These are phyloP conservation scores for Calonectria multiphialidica DNA, from an alignment of 2,329 filamentous ascomycete species.

Conservation along the genomic window DNA sequence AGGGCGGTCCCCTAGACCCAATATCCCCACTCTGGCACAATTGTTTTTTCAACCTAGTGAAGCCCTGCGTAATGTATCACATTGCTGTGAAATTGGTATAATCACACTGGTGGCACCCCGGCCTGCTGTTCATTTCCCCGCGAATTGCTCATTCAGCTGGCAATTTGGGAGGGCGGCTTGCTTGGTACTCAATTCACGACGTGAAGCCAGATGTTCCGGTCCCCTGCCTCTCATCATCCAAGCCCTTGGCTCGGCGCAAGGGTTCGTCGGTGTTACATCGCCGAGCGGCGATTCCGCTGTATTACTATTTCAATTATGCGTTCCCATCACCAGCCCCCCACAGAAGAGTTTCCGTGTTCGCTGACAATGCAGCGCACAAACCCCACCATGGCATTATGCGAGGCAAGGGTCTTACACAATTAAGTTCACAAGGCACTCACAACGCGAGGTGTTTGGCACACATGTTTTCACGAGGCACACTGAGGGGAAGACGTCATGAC, in stretches of 20 bases:
- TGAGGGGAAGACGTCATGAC: slow-evolving; percentile 7
- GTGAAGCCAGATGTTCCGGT: neutral
- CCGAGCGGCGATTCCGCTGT: neutral
- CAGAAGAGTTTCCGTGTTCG: neutral
- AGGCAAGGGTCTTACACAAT: neutral
- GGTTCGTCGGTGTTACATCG: slow-evolving; percentile 10
- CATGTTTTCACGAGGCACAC: neutral
- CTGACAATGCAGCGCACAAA: neutral
- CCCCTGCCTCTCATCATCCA: neutral
- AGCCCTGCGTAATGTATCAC: neutral
- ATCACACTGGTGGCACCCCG: slow-evolving; percentile 13
- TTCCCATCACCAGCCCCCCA: neutral
- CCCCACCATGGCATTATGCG: neutral
- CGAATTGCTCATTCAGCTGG: slow-evolving; percentile 14
- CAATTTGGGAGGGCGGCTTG: slow-evolving; percentile 2
- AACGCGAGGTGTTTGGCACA: neutral
- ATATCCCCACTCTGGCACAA: neutral
- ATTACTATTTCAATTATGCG: neutral
- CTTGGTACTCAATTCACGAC: neutral
- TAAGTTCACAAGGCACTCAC: neutral
- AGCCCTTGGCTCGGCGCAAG: neutral
- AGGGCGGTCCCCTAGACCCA: slow-evolving; percentile 23
- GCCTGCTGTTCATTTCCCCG: slow-evolving; percentile 20
- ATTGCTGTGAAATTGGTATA: slow-evolving; percentile 8
- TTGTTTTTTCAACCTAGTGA: neutral